Percentiles rank a stretch among this genome's conserved stretches.
Evolutionary conservation across 1,284 basidiomycete genomes (phyloP).

Genomic region (Moniliella sp.): DNA sequence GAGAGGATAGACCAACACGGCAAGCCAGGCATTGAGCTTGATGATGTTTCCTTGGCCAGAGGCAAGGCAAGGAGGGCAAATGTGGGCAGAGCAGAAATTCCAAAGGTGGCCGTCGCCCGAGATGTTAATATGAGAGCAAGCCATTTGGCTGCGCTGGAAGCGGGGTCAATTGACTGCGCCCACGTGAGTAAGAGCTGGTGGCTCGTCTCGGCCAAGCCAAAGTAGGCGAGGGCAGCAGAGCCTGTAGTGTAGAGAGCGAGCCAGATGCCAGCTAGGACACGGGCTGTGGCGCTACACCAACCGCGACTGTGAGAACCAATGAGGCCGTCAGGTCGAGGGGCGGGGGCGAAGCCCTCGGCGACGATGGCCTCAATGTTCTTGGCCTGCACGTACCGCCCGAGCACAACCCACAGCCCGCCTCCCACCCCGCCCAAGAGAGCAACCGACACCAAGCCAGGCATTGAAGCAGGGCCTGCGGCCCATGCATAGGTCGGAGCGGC

Average conservation of each 20-base stretch:
- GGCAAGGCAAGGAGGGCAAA: slow-evolving; percentile 22
- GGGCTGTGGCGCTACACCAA: too few species aligned
- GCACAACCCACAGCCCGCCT: slow-evolving; percentile 25
- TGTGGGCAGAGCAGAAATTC: slow-evolving; percentile 15
- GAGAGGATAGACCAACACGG: slow-evolving; percentile 17
- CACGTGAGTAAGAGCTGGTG: background rate
- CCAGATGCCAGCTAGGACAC: too few species aligned
- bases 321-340: too few species aligned
- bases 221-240: slow-evolving; percentile 25
- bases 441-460: slow-evolving; percentile 11
- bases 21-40: slow-evolving; percentile 18
- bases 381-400: slow-evolving; percentile 19
- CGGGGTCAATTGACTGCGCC: background rate
- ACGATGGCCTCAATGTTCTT: slow-evolving; percentile 23
- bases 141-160: slow-evolving; percentile 18
- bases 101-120: too few species aligned
- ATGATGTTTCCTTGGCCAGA: slow-evolving; percentile 25
- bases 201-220: too few species aligned
- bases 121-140: slow-evolving; percentile 22
- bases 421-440: slow-evolving; percentile 24
- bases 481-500: slow-evolving; percentile 27
- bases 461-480: slow-evolving; percentile 13
- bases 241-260: slow-evolving; percentile 31
- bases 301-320: too few species aligned
- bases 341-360: slow-evolving; percentile 19